Evolutionary conservation across 257 asterid genomes (phyloP).

Genomic region (Oldenlandia corymbosa): DNA sequence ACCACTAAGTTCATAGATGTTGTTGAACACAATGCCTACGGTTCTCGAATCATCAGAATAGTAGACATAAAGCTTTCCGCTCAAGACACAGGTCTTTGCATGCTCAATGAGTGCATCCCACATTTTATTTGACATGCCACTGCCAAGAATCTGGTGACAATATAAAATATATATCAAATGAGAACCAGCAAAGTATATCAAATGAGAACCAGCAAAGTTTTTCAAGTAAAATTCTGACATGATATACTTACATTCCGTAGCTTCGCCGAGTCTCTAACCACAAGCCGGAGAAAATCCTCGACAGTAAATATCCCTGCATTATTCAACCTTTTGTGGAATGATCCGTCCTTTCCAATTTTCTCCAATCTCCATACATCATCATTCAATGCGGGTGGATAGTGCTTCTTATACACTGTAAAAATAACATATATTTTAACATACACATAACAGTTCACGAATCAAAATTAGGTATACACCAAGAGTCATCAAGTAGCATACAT

Average conservation of each 20-base stretch:
- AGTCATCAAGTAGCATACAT: slow-evolving; percentile 40
- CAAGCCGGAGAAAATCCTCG: slow-evolving; percentile 89
- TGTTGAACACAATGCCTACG: slow-evolving; percentile 84
- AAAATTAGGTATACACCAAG: slow-evolving; percentile 9
- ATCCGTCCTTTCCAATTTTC: slow-evolving; percentile 99
- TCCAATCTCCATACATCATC: slow-evolving; percentile 99
- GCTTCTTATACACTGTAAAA: slow-evolving; percentile 85
- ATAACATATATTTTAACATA: slow-evolving; percentile 13
- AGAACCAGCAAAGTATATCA: background rate
- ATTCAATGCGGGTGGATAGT: slow-evolving; percentile 86
- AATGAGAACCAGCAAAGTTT: background rate
- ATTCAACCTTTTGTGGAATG: slow-evolving; percentile 91
- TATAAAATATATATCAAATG: slow-evolving; percentile 3
- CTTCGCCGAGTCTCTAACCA: slow-evolving; percentile 82
- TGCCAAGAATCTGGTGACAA: slow-evolving; percentile 74
- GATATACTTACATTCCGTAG: slow-evolving; percentile 62
- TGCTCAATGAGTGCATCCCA: slow-evolving; percentile 97
- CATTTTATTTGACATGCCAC: slow-evolving; percentile 99
- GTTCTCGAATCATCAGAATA: slow-evolving; percentile 75
- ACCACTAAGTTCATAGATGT: slow-evolving; percentile 86
- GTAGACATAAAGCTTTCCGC: slow-evolving; percentile 86
- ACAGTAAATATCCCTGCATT: slow-evolving; percentile 72
- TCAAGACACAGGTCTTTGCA: slow-evolving; percentile 85
- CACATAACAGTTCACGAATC: background rate
- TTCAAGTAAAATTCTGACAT: background rate